Conservation (phyloP, 768 basidiomycete genomes). For the Neoboletus subvelutipes region DNA sequence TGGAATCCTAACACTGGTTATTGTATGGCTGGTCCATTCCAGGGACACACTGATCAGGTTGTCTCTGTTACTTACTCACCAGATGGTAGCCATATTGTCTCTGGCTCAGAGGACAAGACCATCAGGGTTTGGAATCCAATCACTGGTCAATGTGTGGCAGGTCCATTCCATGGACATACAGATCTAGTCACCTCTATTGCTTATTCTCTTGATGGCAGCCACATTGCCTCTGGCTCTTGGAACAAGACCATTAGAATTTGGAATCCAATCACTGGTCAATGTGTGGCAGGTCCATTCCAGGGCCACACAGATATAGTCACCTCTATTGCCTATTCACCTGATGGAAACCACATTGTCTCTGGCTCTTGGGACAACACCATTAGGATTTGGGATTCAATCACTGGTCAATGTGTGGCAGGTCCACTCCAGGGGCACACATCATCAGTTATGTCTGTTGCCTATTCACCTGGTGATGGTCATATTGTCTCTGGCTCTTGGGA, state of each 20-base stretch:
- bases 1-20: too few species aligned
- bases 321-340: conserved; percentile 23
- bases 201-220: neutral
- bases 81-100: too few species aligned
- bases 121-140: too few species aligned
- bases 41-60: too few species aligned
- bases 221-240: neutral
- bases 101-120: too few species aligned
- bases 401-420: conserved; percentile 19
- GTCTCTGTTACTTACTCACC: too few species aligned
- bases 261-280: conserved; percentile 1
- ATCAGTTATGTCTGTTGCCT: neutral
- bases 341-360: conserved; percentile 21
- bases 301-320: neutral
- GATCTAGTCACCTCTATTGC: neutral
- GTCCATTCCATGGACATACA: too few species aligned
- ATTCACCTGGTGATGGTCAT: neutral
- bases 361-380: conserved; percentile 25
- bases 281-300: conserved; percentile 8
- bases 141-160: too few species aligned
- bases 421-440: conserved; percentile 21
- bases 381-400: conserved; percentile 18
- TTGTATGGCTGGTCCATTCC: too few species aligned
- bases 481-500: conserved; percentile 5
- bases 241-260: conserved; percentile 12